phyloP scores from a whole-genome alignment of 768 basidiomycete genomes.

The Tubosaeta brunneosetosa region DNA sequence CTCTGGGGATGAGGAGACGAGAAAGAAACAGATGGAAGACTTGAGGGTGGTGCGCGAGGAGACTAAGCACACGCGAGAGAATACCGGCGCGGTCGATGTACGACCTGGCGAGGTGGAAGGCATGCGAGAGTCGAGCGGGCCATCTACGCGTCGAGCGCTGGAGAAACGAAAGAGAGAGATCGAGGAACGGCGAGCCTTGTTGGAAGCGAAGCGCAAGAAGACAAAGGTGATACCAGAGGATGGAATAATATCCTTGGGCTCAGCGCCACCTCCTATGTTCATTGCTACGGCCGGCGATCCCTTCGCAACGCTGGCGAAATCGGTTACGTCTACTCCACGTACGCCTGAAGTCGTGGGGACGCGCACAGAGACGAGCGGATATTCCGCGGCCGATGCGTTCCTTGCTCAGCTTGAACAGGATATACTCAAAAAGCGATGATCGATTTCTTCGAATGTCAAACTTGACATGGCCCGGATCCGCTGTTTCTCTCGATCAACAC shows the following conservation, averaged over 20 bases:
- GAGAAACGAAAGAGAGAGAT: constrained; percentile 73
- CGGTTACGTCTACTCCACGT: constrained; percentile 12
- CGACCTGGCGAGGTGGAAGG: constrained; percentile 75
- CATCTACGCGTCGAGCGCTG: constrained; percentile 43
- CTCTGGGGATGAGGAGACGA: constrained; percentile 75
- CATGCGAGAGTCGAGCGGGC: constrained; percentile 44
- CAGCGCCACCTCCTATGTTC: background rate
- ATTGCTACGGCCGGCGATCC: constrained; percentile 38
- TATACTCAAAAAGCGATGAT: constrained; percentile 34
- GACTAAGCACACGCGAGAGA: constrained; percentile 60
- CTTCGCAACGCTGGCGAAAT: constrained; percentile 46
- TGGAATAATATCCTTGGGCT: background rate
- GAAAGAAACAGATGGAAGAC: constrained; percentile 79
- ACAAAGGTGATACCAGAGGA: constrained; percentile 18
- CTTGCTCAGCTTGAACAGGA: constrained; percentile 63
- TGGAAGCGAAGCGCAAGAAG: constrained; percentile 70
- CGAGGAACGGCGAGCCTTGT: constrained; percentile 54
- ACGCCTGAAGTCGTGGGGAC: constrained; percentile 24
- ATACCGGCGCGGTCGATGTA: constrained; percentile 56
- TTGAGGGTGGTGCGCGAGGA: constrained; percentile 63
- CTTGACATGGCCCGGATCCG: no score
- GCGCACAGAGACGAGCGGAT: constrained; percentile 16
- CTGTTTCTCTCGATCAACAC: background rate
- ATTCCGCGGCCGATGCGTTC: constrained; percentile 52
- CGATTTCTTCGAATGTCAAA: background rate